phyloP scores from a whole-genome alignment of 2,329 filamentous ascomycete genomes.

The Orbilia ellipsospora region DNA sequence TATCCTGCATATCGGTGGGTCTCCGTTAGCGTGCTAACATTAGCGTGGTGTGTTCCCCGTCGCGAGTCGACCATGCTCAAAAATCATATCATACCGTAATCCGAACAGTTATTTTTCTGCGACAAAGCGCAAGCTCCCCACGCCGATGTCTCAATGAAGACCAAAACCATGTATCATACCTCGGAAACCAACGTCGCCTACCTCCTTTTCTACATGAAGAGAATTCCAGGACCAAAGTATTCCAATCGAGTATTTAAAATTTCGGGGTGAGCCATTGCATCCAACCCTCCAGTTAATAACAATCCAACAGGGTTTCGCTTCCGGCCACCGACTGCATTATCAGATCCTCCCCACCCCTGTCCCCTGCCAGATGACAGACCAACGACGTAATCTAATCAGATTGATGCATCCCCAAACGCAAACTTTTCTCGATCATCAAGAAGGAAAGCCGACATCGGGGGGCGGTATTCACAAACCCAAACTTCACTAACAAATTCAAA shows the following conservation, averaged over 20 bases:
- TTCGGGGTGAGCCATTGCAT: too few species aligned
- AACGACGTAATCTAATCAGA: conserved; percentile 53
- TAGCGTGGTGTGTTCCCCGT: conserved; percentile 31
- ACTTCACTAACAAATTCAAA: too few species aligned
- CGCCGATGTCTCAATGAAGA: conserved; percentile 2
- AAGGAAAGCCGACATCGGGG: conserved; percentile 4
- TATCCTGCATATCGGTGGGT: conserved; percentile 31
- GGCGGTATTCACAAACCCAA: not conserved
- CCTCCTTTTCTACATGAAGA: too few species aligned
- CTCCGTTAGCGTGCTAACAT: not conserved
- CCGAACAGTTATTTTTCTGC: conserved; percentile 1
- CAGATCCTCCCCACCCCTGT: conserved; percentile 48
- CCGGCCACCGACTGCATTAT: conserved; percentile 30
- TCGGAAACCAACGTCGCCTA: too few species aligned
- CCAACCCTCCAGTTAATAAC: too few species aligned
- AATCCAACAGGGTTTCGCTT: not conserved
- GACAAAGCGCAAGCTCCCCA: conserved; percentile 16
- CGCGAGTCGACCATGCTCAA: conserved; percentile 10
- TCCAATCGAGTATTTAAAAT: too few species aligned
- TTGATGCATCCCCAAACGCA: conserved; percentile 29
- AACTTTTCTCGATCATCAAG: not conserved
- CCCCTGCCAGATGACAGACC: conserved; percentile 39
- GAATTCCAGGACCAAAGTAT: too few species aligned
- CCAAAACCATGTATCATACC: too few species aligned
- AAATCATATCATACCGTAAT: conserved; percentile 48